A percentile compares a stretch with the other conserved stretches of the same genome.
phyloP scores from a whole-genome alignment of 169 alveolate genomes.

The Eimeria tenella region DNA sequence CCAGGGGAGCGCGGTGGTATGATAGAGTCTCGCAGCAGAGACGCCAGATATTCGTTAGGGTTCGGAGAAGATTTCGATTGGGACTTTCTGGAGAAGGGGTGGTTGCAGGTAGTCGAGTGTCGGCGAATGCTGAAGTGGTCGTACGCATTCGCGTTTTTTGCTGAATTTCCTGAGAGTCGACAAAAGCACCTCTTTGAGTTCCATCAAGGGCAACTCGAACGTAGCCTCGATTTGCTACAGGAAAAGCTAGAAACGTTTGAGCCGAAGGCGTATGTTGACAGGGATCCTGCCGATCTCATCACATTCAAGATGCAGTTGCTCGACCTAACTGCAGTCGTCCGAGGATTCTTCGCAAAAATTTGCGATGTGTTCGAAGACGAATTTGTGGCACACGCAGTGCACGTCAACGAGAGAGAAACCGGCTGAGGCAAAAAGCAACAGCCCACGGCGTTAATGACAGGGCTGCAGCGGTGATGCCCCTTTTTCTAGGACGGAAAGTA shows the following conservation, averaged over 20 bases:
- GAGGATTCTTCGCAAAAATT: conserved; percentile 75
- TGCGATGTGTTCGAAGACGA: conserved; percentile 78
- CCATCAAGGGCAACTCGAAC: conserved; percentile 80
- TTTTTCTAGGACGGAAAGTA: not conserved
- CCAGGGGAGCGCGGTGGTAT: conserved; percentile 34
- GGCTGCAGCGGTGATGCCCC: conserved; percentile 4
- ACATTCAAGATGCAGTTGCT: conserved; percentile 67
- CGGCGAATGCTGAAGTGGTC: conserved; percentile 80
- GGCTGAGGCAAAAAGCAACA: conserved; percentile 37
- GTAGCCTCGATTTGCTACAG: conserved; percentile 77
- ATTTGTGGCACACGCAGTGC: conserved; percentile 65
- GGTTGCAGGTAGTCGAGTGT: conserved; percentile 76
- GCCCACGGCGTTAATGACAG: not conserved
- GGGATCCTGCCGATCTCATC: conserved; percentile 66
- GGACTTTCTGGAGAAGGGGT: conserved; percentile 77
- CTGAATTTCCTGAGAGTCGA: conserved; percentile 26
- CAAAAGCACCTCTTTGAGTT: conserved; percentile 77
- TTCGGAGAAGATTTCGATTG: conserved; percentile 74
- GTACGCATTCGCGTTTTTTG: conserved; percentile 78
- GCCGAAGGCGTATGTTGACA: conserved; percentile 30
- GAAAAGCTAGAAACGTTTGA: conserved; percentile 59
- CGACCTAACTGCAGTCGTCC: conserved; percentile 73
- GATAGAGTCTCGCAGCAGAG: conserved; percentile 14
- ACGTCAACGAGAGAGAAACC: conserved; percentile 43
- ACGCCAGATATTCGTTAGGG: not conserved